Percentiles rank a stretch among this genome's conserved stretches.
Conservation (phyloP, 108 stramenopile species). For the Cyclotella sp. region DNA sequence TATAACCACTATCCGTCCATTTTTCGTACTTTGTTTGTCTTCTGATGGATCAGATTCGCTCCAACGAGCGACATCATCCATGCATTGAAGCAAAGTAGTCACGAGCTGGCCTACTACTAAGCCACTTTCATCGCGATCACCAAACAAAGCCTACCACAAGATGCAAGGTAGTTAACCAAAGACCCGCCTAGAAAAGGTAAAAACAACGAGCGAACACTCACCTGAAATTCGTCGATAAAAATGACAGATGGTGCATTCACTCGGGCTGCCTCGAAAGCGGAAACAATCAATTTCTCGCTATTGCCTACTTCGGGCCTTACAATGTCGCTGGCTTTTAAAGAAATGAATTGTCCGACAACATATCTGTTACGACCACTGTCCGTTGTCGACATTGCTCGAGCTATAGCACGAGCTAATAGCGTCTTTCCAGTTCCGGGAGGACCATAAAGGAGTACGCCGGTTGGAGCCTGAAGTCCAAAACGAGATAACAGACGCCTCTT, state of each 20-base stretch:
- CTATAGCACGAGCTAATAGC: constrained; percentile 78
- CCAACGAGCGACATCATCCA: constrained; percentile 84
- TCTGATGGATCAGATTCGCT: constrained; percentile 37
- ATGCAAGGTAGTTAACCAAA: neutral
- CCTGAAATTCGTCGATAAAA: constrained; percentile 88
- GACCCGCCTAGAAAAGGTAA: neutral
- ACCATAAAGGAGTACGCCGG: constrained; percentile 80
- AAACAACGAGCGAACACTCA: neutral
- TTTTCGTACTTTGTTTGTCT: constrained; percentile 5
- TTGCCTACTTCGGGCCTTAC: constrained; percentile 77
- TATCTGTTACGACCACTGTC: constrained; percentile 5
- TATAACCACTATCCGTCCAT: constrained; percentile 67
- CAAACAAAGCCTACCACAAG: constrained; percentile 66
- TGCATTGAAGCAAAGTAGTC: constrained; percentile 75
- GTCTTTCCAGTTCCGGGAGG: constrained; percentile 90
- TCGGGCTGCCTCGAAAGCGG: constrained; percentile 76
- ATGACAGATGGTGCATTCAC: constrained; percentile 79
- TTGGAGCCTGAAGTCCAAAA: constrained; percentile 73
- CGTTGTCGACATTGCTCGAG: constrained; percentile 37
- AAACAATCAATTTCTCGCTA: constrained; percentile 78
- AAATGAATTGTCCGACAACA: constrained; percentile 69
- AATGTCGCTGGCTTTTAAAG: constrained; percentile 77
- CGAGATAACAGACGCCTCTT: constrained; percentile 50
- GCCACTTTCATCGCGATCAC: constrained; percentile 63
- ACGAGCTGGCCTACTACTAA: constrained; percentile 62